Evolutionary conservation across 306 rosid genomes (phyloP), one percentile per base, ranked within the genome.

Genomic region (Fragaria nilgerrensis): DNA sequence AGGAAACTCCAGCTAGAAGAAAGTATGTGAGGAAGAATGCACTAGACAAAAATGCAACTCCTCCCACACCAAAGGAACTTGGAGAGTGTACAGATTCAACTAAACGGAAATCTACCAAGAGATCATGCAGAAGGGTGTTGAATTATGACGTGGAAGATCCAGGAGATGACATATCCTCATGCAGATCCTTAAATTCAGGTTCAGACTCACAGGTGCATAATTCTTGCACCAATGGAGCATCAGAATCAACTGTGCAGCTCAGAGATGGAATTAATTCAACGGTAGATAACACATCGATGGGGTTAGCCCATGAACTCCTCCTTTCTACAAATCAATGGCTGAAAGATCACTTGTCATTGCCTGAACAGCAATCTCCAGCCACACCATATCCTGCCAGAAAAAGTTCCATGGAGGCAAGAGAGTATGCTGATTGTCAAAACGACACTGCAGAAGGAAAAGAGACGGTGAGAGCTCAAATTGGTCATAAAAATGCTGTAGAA

Each of bases 111-210:
- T 67, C 84, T 66, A 69, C 76, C 20, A 83, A 74, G 65, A 85
- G 80, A 77, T 78, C 89, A 37, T 85, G 89, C 79, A 85, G 77
- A 68, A 85, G 87, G 88, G 78, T 78, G 76, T 87, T 91, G 58
- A 85, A 85, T 45, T 94, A 82, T 87, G 92, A 74, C 8, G 69
- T 29, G 17, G 82, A 45, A 72, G 80, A 83, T 75, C 81, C 70
- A n/a, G 77, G 64, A 89, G 82, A 80, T 65, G 83, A 76, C 65
- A 75, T 73, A 67, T 84, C 84, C 67, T 49, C 69, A 37, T 67
- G 80, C 75, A 75, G 77, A 55, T 71, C 70, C 78, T 44, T 22
- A 10, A 48, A 75, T 62, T 67, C 73, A 52, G 75, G 49, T 72
- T 48, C 58, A 29, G 80, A 77, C 39, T 4, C 75, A 44, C 79